Conservation (phyloP, 176 grass and related monocot species). For the Triticum turgidum region DNA sequence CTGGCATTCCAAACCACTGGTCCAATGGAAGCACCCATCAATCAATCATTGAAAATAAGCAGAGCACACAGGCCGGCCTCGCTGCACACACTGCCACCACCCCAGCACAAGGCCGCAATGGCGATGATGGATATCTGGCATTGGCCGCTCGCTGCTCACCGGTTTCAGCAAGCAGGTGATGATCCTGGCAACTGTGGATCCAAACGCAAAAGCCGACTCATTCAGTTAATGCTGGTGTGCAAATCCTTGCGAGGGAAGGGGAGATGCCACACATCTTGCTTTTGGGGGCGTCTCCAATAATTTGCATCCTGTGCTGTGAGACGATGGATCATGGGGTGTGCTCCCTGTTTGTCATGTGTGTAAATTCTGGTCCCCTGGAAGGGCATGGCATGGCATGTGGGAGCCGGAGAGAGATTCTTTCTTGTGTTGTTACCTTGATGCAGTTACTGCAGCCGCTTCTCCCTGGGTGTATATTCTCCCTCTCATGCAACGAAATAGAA, state of each 20-base stretch:
- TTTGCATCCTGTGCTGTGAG: constrained; percentile 31
- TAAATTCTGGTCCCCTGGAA: constrained; percentile 55
- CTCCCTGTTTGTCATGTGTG: constrained; percentile 54
- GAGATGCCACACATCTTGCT: background rate
- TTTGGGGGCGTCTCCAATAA: constrained; percentile 44
- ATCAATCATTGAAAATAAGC: constrained; percentile 58
- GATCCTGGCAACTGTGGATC: constrained; percentile 3
- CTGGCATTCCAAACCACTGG: constrained; percentile 53
- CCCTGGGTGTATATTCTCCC: no score
- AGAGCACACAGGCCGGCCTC: constrained; percentile 23
- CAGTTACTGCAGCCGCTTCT: constrained; percentile 30
- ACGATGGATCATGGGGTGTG: background rate
- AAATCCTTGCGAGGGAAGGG: background rate
- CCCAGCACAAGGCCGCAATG: constrained; percentile 1
- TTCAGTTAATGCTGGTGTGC: constrained; percentile 36
- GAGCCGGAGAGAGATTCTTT: constrained; percentile 19
- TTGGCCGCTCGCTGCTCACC: background rate
- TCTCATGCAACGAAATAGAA: constrained; percentile 41
- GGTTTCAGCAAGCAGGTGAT: constrained; percentile 41
- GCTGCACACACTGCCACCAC: background rate
- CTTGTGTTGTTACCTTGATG: constrained; percentile 29
- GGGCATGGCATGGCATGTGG: constrained; percentile 24
- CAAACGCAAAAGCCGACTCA: constrained; percentile 21
- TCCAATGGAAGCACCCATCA: constrained; percentile 50
- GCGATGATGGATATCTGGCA: background rate